phyloP scores from a whole-genome alignment of 768 basidiomycete genomes.

The Suillus hirtellus region DNA sequence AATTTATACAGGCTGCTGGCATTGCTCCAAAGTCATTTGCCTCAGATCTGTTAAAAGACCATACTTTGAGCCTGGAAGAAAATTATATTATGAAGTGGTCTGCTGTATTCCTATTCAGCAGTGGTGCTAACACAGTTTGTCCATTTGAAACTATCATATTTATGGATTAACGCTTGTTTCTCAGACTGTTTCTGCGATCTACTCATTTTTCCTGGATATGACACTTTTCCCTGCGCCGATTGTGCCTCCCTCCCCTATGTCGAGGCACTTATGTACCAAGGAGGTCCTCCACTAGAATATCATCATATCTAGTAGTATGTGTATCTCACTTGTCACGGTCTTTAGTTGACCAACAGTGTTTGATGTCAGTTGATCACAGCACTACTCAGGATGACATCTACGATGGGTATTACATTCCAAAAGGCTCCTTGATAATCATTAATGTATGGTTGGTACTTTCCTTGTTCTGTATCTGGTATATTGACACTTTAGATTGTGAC shows the following conservation, averaged over 20 bases:
- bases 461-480: neutral
- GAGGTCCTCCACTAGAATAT: constrained; percentile 29
- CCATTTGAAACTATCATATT: constrained; percentile 25
- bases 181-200: constrained; percentile 19
- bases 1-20: constrained; percentile 16
- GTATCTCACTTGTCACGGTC: constrained; percentile 41
- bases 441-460: constrained; percentile 26
- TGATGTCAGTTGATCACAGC: constrained; percentile 11
- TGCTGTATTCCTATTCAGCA: constrained; percentile 11
- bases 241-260: constrained; percentile 27
- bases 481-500: neutral
- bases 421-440: constrained; percentile 25
- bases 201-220: constrained; percentile 29
- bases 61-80: constrained; percentile 18
- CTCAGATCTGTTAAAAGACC: constrained; percentile 13
- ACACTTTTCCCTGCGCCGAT: constrained; percentile 23
- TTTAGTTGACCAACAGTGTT: constrained; percentile 29
- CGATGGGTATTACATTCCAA: constrained; percentile 21
- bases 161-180: neutral
- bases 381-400: constrained; percentile 22
- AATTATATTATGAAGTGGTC: constrained; percentile 23
- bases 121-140: constrained; percentile 47
- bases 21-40: constrained; percentile 22
- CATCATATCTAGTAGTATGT: constrained; percentile 17
- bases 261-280: constrained; percentile 24